Base-by-base conservation (phyloP, 192 early-diverging fungal species). In the Coemansia sp. region DNA sequence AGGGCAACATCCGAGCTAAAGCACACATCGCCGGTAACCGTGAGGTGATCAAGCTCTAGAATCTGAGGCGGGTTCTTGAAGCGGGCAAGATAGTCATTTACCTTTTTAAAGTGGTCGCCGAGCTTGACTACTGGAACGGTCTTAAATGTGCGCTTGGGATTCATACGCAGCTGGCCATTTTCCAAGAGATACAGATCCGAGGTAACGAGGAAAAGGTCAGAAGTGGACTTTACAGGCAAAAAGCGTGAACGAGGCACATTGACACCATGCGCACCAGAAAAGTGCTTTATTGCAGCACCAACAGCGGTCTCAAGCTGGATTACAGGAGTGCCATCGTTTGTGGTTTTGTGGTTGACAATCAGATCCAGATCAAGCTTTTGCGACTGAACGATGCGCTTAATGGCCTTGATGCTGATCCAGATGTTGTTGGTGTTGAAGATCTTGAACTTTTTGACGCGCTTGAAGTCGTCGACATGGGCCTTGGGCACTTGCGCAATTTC, bases 381-480 rank as follows among this genome's bases (percentile, higher is more conserved):
- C 68, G 90, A 85, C 58, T 90, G 90, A 52, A 97, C 88, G 37
- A 97, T 74, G 49, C 94, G 92, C 85, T 93, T 93, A 71, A 93
- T 88, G 32, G 92, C 92, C 84, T 90, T 91, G 43, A 93, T 79
- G 71, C 87, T 90, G 64, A 93, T 89, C 92, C 92, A 94, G 74
- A 93, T 68, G 77, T 94, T 94, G 85, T 93, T 94, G 61, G 97
- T 99, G 88, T 99, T 99, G 86, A 98, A 98, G 76, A 98, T 97
- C 89, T 97, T 94, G 89, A 99, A 99, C 85, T 99, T 99, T 80
- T 98, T 99, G 84, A 99, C 88, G 55, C 90, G 92, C 84, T 99
- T 99, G 77, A 99, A 99, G 72, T 99, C 98, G 74, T 99, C 95
- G 15, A 96, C 92, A 69, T 97, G 93, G 63, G 95, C 95, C 62